phyloP scores from a whole-genome alignment of 2,329 filamentous ascomycete species.

The Microsporum audouinii region DNA sequence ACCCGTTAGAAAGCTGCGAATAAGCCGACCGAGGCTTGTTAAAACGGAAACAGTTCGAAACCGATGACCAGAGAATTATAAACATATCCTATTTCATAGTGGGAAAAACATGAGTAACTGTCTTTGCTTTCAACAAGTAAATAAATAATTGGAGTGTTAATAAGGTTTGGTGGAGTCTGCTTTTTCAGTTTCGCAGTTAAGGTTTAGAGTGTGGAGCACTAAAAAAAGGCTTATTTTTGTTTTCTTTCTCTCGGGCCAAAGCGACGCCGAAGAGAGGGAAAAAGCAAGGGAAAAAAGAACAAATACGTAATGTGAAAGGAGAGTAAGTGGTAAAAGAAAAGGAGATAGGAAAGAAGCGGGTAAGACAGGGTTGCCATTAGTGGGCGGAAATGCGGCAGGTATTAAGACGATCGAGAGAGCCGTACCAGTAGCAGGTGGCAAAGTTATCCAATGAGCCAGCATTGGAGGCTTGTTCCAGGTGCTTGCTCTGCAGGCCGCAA shows the following conservation, averaged over 20 bases:
- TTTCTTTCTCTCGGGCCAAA: not conserved
- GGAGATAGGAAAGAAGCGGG: not conserved
- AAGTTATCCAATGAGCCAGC: not conserved
- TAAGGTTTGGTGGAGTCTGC: not conserved
- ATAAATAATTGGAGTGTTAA: not conserved
- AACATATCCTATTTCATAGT: slow-evolving; percentile 32
- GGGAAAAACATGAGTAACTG: slow-evolving; percentile 5
- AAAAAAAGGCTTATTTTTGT: slow-evolving; percentile 2
- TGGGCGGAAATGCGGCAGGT: not conserved
- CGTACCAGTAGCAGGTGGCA: not conserved
- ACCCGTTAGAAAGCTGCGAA: slow-evolving; percentile 21
- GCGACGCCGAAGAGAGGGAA: not conserved
- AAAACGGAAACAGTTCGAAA: slow-evolving; percentile 30
- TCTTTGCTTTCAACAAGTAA: not conserved
- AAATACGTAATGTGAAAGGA: not conserved
- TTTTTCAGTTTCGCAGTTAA: not conserved
- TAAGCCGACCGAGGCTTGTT: slow-evolving; percentile 25
- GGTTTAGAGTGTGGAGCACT: slow-evolving; percentile 1
- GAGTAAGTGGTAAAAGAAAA: not conserved
- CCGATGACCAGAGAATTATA: slow-evolving; percentile 32
- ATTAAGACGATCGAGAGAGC: not conserved
- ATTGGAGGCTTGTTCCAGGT: not conserved
- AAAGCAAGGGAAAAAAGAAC: not conserved
- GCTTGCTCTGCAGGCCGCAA: not conserved
- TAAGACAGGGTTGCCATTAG: not conserved